Evolutionary conservation across 2,329 filamentous ascomycete species (phyloP).

Genomic region (Ceratocystis alfenasii): DNA sequence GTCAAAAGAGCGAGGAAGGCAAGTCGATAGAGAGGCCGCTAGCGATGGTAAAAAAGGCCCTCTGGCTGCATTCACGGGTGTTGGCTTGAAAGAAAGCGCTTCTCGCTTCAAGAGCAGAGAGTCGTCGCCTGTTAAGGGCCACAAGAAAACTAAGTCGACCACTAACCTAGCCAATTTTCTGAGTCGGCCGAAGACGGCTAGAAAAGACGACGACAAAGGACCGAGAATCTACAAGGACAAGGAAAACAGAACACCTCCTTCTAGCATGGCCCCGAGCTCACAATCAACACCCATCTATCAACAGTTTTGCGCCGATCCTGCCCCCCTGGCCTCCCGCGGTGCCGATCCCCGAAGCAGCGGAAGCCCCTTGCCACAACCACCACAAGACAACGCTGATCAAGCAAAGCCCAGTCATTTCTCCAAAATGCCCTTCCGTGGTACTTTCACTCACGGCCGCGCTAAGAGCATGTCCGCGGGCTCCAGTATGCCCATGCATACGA

Average conservation of each 20-base stretch:
- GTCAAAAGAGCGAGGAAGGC: slow-evolving; percentile 27
- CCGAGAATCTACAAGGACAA: slow-evolving; percentile 19
- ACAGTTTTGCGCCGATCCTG: slow-evolving; percentile 18
- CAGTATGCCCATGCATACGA: slow-evolving; percentile 7
- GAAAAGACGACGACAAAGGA: slow-evolving; percentile 33
- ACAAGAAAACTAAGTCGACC: slow-evolving; percentile 70
- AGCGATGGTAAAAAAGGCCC: slow-evolving; percentile 8
- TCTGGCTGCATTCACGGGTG: slow-evolving; percentile 15
- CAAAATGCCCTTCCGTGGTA: slow-evolving; percentile 22
- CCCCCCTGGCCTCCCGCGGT: neutral
- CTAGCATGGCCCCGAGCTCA: slow-evolving; percentile 15
- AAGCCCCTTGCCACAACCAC: slow-evolving; percentile 5
- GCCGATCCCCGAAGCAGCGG: slow-evolving; percentile 11
- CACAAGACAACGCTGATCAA: neutral
- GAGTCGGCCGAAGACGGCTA: slow-evolving; percentile 60
- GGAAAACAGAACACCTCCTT: slow-evolving; percentile 21
- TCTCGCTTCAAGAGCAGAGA: slow-evolving; percentile 33
- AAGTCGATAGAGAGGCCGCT: slow-evolving; percentile 27
- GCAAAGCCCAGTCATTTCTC: slow-evolving; percentile 15
- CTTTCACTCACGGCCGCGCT: slow-evolving; percentile 31
- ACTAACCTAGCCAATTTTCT: slow-evolving; percentile 71
- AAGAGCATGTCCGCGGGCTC: slow-evolving; percentile 25
- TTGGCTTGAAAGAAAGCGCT: slow-evolving; percentile 20
- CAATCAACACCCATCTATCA: slow-evolving; percentile 18
- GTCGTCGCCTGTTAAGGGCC: slow-evolving; percentile 43